phyloP scores from a whole-genome alignment of 495 filamentous ascomycete species.

The Aspergillus ellipticus region DNA sequence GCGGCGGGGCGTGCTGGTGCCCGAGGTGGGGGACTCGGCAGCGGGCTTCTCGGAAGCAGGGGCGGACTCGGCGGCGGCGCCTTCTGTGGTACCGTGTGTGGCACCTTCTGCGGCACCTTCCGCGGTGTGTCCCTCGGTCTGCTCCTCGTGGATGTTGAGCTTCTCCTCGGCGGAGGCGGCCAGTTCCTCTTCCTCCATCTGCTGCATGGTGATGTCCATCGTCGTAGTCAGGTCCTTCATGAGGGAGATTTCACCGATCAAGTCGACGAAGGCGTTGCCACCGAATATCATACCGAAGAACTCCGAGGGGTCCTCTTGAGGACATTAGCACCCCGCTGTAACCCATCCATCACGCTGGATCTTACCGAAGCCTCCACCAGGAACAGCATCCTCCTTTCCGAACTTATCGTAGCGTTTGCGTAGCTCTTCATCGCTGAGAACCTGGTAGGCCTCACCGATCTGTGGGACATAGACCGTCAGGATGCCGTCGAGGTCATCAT shows the following conservation, averaged over 20 bases:
- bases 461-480: slow-evolving; percentile 17
- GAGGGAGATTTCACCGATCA: slow-evolving; percentile 86
- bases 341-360: not conserved
- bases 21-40: slow-evolving; percentile 39
- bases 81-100: slow-evolving; percentile 26
- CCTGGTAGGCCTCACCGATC: slow-evolving; percentile 98
- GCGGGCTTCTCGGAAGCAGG: slow-evolving; percentile 21
- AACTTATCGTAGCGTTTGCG: slow-evolving; percentile 92
- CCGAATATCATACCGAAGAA: slow-evolving; percentile 99
- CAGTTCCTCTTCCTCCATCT: slow-evolving; percentile 61
- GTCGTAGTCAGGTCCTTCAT: slow-evolving; percentile 89
- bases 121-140: slow-evolving; percentile 31
- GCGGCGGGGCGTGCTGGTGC: slow-evolving; percentile 65
- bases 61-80: slow-evolving; percentile 19
- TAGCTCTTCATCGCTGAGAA: slow-evolving; percentile 81
- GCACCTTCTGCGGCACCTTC: slow-evolving; percentile 26
- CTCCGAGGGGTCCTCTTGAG: slow-evolving; percentile 81
- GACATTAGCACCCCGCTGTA: slow-evolving; percentile 19
- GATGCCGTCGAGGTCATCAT: not conserved
- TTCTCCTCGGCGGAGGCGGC: slow-evolving; percentile 49
- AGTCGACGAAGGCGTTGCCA: slow-evolving; percentile 88
- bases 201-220: slow-evolving; percentile 84
- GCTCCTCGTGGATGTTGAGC: slow-evolving; percentile 41
- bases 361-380: slow-evolving; percentile 81
- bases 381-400: slow-evolving; percentile 89